Evolutionary conservation across 2,329 filamentous ascomycete genomes (phyloP).

Genomic region (Shiraia sp.): DNA sequence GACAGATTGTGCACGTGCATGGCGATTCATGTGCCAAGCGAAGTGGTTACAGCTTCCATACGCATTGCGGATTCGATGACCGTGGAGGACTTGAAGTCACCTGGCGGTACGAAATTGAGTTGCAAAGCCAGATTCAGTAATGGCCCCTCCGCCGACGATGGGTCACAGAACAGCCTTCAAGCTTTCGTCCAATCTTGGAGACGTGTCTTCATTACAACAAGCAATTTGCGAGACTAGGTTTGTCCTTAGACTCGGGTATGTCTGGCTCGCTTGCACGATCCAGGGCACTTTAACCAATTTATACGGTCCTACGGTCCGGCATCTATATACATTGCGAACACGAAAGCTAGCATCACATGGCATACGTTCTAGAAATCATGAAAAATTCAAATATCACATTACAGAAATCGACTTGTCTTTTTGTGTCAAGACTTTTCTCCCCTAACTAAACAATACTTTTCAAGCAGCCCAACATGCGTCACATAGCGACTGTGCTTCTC

Average conservation of each 20-base stretch:
- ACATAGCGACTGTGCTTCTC: constrained; percentile 17
- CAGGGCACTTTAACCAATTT: constrained; percentile 22
- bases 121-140: background rate
- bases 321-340: constrained; percentile 21
- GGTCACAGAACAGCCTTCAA: too few relatives aligned
- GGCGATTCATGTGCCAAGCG: too few relatives aligned
- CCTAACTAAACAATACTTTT: background rate
- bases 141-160: too few relatives aligned
- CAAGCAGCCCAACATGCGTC: constrained; percentile 24
- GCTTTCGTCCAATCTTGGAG: too few relatives aligned
- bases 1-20: too few relatives aligned
- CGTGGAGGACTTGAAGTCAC: too few relatives aligned
- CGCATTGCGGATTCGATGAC: too few relatives aligned
- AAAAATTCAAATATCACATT: constrained; percentile 8
- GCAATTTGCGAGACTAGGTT: constrained; percentile 8
- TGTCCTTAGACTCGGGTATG: constrained; percentile 6
- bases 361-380: constrained; percentile 8
- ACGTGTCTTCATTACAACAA: constrained; percentile 4
- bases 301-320: constrained; percentile 36
- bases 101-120: too few relatives aligned
- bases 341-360: constrained; percentile 25
- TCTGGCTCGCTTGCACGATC: constrained; percentile 8
- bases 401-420: constrained; percentile 1
- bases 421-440: background rate
- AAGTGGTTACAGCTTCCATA: too few relatives aligned